Base-by-base conservation (phyloP, 768 basidiomycete species). In the Lactifluus pinguis region DNA sequence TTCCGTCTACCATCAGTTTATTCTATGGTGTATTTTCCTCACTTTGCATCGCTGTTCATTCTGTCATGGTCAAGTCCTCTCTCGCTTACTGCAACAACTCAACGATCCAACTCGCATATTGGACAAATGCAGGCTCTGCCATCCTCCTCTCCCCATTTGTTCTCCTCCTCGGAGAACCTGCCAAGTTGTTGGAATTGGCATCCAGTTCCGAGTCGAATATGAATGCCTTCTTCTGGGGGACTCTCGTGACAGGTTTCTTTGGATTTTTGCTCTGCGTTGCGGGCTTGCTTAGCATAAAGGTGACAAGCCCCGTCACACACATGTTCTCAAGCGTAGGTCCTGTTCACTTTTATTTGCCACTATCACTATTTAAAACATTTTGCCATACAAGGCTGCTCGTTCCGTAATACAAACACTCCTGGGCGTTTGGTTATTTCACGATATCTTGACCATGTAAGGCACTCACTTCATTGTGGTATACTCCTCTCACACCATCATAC, bases 321-420 rank as follows among this genome's bases (percentile, higher is more conserved):
- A 92, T 90, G 87, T 87, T 92, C 73, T 85, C 84, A 15, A 86
- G 80, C 64, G 87, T 88, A 67, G 69, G 84, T 77, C 44, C 42
- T 34, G 1, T 56, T 42, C 14, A 57, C 49, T 32, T 32, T n/a
- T 8, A 15, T 29, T 14, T 34, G 45, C 11, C 25, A 17, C 21
- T 4, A 8, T 42, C 25, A 29, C 32, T n/a, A 38, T 30, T 42
- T 21, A 55, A 55, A 15, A 55, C 25, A 13, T 29, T 29, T 38
- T 29, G 21, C 9, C 32, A 14, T 38, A 17, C 15, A 48, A 87
- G 89, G 87, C 90, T 32, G 87, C 86, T 8, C 79, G 87, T 59
- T 89, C 89, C 7, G 92, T 92, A 19, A 75, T 95, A 25, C 92
- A 95, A 71, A 92, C 89, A 15, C 73, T 90, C 41, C 74, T 92